phyloP scores from a whole-genome alignment of 305 asterid species.

The Lippia alba region DNA sequence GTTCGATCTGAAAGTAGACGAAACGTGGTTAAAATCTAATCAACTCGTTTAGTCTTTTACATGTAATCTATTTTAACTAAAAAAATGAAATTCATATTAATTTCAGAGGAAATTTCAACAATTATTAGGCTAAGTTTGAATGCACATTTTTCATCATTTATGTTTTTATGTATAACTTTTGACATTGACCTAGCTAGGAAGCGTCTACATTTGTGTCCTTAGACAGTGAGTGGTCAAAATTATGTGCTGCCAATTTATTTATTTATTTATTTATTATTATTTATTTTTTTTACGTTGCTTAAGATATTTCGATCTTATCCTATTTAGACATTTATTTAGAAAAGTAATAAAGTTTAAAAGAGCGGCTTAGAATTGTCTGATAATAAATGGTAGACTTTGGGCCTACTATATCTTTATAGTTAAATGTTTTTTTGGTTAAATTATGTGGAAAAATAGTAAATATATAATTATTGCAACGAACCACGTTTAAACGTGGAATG shows the following conservation, averaged over 20 bases:
- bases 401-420: not conserved
- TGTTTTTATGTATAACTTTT: not conserved
- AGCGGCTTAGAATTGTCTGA: constrained; percentile 1
- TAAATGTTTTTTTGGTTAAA: not conserved
- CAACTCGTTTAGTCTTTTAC: too few species aligned
- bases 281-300: not conserved
- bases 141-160: constrained; percentile 28
- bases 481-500: not conserved
- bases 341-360: not conserved
- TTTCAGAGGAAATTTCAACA: not conserved
- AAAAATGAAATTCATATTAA: too few species aligned
- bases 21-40: too few species aligned
- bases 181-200: constrained; percentile 36
- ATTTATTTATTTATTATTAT: constrained; percentile 5
- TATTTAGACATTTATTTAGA: constrained; percentile 5
- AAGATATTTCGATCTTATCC: constrained; percentile 33
- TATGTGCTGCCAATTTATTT: constrained; percentile 28
- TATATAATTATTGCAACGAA: not conserved
- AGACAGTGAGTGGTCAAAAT: constrained; percentile 37
- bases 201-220: constrained; percentile 30
- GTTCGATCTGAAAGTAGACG: too few species aligned
- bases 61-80: too few species aligned
- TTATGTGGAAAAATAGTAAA: too few species aligned
- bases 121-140: constrained; percentile 25
- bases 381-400: not conserved